Evolutionary conservation across 2,329 filamentous ascomycete species (phyloP), one percentile per base, ranked within the genome.

Genomic region (Fusarium compactum): DNA sequence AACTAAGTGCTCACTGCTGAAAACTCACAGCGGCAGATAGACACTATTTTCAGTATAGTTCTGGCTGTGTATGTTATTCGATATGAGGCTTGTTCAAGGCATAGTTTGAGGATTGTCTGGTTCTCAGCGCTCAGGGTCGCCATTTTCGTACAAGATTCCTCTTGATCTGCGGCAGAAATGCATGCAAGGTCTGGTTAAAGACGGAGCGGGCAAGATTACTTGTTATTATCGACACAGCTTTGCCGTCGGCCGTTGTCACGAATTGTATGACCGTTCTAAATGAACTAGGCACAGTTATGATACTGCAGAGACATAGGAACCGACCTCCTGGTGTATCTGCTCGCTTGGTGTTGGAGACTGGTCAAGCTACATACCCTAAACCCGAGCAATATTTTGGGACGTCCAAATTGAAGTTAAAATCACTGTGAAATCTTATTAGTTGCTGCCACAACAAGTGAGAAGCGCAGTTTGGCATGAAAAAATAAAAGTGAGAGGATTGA

Each of bases 21-120:
- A 20, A 29, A 27, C 27, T 38, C 10, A 44, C 15, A 64, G 67
- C 67, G 67, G 57, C 38, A 43, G 18, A 40, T 70, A 27, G 7
- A 25, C 12, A 56, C 40, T 70, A 32, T 38, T 70, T 67, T 6
- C 10, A 22, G 67, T 8, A 38, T 70, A 64, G 67, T 22, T 27
- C 14, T 40, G n/a, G 27, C 24, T 47, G 20, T n/a, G 18, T n/a
- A 10, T 24, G 41, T 4, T 44, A 1, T 47, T 29, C 12, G 18
- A 29, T 8, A 29, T 29, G 25, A 65, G 38, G 9, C 8, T 20
- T 29, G n/a, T 27, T 6, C 38, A 14, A 22, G 40, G 52, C 20
- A 14, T 15, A 45, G 7, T n/a, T 20, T 40, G 2, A n/a, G 34
- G 34, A 12, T 38, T n/a, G 34, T 38, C 34, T n/a, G 10, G 12